phyloP scores from a whole-genome alignment of 2,329 filamentous ascomycete genomes.

The Alternaria triticimaculans region DNA sequence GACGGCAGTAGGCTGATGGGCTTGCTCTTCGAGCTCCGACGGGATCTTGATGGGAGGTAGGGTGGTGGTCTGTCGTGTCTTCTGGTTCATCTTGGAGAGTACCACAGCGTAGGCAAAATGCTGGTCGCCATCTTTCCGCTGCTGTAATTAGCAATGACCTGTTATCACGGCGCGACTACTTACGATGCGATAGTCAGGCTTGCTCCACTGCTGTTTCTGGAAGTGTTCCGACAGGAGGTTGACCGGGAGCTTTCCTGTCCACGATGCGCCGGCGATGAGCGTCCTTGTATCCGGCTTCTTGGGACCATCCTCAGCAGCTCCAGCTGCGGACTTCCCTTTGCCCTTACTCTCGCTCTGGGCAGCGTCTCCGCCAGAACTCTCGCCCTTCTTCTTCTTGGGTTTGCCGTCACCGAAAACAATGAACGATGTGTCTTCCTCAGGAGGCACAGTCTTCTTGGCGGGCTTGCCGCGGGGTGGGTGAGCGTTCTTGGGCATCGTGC shows the following conservation, averaged over 20 bases:
- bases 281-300: conserved; percentile 71
- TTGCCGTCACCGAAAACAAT: conserved; percentile 58
- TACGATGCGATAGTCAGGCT: conserved; percentile 87
- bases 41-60: conserved; percentile 86
- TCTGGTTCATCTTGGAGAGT: conserved; percentile 74
- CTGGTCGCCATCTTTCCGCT: conserved; percentile 76
- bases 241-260: conserved; percentile 96
- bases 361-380: conserved; percentile 18
- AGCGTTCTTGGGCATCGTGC: conserved; percentile 57
- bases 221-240: conserved; percentile 94
- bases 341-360: conserved; percentile 32
- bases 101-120: conserved; percentile 79
- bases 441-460: conserved; percentile 51
- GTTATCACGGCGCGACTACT: neutral
- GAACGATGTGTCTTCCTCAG: conserved; percentile 57
- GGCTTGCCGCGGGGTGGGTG: conserved; percentile 53
- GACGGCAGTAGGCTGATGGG: conserved; percentile 77
- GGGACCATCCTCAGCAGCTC: conserved; percentile 49
- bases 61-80: conserved; percentile 77
- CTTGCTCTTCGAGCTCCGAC: conserved; percentile 75
- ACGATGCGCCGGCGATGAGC: conserved; percentile 90
- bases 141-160: neutral
- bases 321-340: conserved; percentile 41
- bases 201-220: conserved; percentile 94
- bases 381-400: conserved; percentile 50